Evolutionary conservation across 805 yeast species (phyloP).

Genomic region (Candida sithepensis): DNA sequence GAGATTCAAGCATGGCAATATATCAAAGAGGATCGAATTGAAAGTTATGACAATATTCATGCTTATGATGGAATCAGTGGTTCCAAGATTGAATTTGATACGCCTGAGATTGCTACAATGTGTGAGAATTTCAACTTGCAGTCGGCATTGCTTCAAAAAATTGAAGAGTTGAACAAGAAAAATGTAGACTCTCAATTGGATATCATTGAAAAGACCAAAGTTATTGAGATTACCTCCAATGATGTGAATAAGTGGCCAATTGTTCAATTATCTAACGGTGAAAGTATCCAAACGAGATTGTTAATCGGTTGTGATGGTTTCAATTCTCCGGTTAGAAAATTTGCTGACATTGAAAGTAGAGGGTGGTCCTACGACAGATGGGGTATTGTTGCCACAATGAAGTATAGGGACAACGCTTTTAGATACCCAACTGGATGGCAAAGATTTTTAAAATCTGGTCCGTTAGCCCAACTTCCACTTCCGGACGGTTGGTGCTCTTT

Average conservation of each 20-base stretch:
- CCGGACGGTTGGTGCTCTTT: constrained; percentile 84
- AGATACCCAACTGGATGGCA: constrained; percentile 80
- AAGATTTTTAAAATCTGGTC: constrained; percentile 87
- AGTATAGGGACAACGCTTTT: constrained; percentile 67
- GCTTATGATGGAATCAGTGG: constrained; percentile 84
- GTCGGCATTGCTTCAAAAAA: constrained; percentile 56
- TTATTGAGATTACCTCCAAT: constrained; percentile 46
- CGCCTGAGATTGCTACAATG: constrained; percentile 73
- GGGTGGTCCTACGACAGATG: constrained; percentile 90
- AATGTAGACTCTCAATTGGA: constrained; percentile 28
- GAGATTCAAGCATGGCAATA: constrained; percentile 74
- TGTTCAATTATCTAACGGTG: constrained; percentile 65
- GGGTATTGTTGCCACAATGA: constrained; percentile 91
- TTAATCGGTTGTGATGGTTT: constrained; percentile 95
- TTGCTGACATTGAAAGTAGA: constrained; percentile 74
- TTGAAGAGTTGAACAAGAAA: constrained; percentile 39
- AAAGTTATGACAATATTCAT: constrained; percentile 73
- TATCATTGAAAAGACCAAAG: constrained; percentile 67
- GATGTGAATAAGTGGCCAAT: constrained; percentile 66
- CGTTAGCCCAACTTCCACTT: constrained; percentile 85
- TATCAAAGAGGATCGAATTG: constrained; percentile 65
- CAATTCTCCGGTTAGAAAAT: constrained; percentile 86
- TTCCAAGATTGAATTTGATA: constrained; percentile 69
- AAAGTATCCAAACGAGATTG: constrained; percentile 60
- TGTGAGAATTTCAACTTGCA: constrained; percentile 85